Conservation (phyloP, 306 rosid species). For the Arachis hypogaea region DNA sequence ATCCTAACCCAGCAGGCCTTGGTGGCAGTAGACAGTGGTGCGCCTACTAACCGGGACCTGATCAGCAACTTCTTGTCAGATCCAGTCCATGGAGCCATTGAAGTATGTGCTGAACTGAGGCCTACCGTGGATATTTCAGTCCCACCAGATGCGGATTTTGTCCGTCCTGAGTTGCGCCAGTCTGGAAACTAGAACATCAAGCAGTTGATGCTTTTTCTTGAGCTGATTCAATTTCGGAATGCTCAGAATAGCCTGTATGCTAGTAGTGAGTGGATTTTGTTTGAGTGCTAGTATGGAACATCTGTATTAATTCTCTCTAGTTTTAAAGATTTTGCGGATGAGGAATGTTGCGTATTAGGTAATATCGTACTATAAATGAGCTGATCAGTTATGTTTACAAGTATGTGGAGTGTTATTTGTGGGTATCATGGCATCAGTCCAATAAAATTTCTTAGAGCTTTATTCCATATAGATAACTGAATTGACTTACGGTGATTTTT, state of each 20-base stretch:
- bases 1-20: constrained; percentile 88
- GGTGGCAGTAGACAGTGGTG: constrained; percentile 79
- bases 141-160: constrained; percentile 87
- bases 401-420: neutral
- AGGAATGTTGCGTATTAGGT: constrained; percentile 26
- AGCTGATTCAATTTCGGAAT: constrained; percentile 26
- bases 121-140: constrained; percentile 94
- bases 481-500: too few species aligned
- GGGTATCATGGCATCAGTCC: too few species aligned
- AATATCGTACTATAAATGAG: constrained; percentile 2
- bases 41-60: constrained; percentile 74
- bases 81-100: constrained; percentile 91
- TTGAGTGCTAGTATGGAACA: constrained; percentile 25
- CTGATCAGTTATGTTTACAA: constrained; percentile 15
- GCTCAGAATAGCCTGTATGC: constrained; percentile 5
- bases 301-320: constrained; percentile 26
- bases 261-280: constrained; percentile 30
- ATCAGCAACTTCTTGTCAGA: constrained; percentile 94
- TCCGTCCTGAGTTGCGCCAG: constrained; percentile 93
- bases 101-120: constrained; percentile 88
- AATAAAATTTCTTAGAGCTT: too few species aligned
- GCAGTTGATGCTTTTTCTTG: constrained; percentile 14
- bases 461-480: too few species aligned
- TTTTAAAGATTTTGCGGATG: constrained; percentile 30
- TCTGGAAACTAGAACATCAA: constrained; percentile 47